Evolutionary conservation across 2,329 filamentous ascomycete genomes (phyloP).

Genomic region (Nothophaeocryptopus gaeumannii): DNA sequence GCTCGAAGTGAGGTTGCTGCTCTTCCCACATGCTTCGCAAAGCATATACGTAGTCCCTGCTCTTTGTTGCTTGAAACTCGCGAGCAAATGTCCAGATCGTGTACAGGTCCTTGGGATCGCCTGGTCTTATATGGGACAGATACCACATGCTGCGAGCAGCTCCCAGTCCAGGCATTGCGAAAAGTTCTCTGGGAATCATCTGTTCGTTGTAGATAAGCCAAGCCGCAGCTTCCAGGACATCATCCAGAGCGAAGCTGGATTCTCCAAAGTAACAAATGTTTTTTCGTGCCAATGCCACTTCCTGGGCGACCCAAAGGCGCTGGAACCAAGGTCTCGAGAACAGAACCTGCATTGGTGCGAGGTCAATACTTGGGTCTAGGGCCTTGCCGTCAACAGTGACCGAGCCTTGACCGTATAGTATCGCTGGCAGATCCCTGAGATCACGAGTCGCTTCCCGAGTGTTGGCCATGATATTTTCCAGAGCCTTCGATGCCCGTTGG

Average conservation of each 20-base stretch:
- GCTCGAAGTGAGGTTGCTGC: not conserved
- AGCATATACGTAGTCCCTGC: slow-evolving; percentile 1
- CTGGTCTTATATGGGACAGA: not conserved
- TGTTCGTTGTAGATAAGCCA: not conserved
- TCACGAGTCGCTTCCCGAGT: not conserved
- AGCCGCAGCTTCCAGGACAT: not conserved
- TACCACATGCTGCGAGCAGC: not conserved
- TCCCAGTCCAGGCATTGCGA: not conserved
- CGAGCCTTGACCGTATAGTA: not conserved
- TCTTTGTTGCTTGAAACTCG: not conserved
- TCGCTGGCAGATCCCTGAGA: no score
- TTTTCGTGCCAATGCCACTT: slow-evolving; percentile 1
- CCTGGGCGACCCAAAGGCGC: slow-evolving; percentile 12
- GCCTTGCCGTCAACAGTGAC: not conserved
- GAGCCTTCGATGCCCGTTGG: not conserved
- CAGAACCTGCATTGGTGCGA: not conserved
- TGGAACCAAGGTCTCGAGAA: slow-evolving; percentile 7
- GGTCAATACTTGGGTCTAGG: not conserved
- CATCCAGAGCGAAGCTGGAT: not conserved
- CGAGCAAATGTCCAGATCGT: not conserved
- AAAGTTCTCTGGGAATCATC: not conserved
- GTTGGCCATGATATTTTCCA: not conserved
- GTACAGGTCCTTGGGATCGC: not conserved
- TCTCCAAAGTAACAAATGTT: not conserved
- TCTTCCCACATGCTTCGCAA: not conserved